Conservation (phyloP, 1,139 yeast genomes). For the Candida tropicalis region DNA sequence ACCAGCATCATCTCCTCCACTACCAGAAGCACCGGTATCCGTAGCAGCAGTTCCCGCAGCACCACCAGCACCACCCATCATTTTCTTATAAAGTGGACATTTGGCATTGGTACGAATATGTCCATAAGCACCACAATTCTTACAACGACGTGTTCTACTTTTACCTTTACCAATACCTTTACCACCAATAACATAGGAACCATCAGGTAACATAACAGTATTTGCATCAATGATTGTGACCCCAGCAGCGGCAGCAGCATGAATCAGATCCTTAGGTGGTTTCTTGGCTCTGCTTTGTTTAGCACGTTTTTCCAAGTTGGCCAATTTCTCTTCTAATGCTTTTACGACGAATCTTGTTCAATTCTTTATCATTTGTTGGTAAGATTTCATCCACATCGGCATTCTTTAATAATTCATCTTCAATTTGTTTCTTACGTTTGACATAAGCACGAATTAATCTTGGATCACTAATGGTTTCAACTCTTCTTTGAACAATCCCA, state of each 20-base stretch:
- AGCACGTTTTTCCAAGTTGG: slow-evolving; percentile 71
- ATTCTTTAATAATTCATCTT: slow-evolving; percentile 61
- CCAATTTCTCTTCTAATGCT: slow-evolving; percentile 81
- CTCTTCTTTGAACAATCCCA: slow-evolving; percentile 82
- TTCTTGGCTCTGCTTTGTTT: slow-evolving; percentile 47
- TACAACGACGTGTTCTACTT: slow-evolving; percentile 83
- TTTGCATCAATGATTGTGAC: slow-evolving; percentile 45
- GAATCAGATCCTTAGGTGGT: slow-evolving; percentile 39
- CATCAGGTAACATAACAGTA: slow-evolving; percentile 48
- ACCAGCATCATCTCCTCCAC: background rate
- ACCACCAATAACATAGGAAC: slow-evolving; percentile 54
- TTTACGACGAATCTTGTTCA: slow-evolving; percentile 77
- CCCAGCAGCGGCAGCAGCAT: slow-evolving; percentile 49
- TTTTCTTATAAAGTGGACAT: slow-evolving; percentile 74
- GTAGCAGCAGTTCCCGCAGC: background rate
- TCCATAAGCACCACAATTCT: slow-evolving; percentile 94
- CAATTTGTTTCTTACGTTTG: slow-evolving; percentile 73
- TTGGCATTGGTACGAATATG: slow-evolving; percentile 89
- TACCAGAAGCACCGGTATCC: background rate
- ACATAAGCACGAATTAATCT: slow-evolving; percentile 86
- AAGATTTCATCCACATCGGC: slow-evolving; percentile 69
- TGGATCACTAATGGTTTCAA: slow-evolving; percentile 81
- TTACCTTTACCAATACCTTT: slow-evolving; percentile 76
- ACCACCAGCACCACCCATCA: slow-evolving; percentile 18
- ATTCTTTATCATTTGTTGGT: slow-evolving; percentile 85